A percentile compares a stretch with the other conserved stretches of the same genome.
phyloP scores from a whole-genome alignment of 371 early-diverging fungal species.

The Syncephalastrum monosporum region DNA sequence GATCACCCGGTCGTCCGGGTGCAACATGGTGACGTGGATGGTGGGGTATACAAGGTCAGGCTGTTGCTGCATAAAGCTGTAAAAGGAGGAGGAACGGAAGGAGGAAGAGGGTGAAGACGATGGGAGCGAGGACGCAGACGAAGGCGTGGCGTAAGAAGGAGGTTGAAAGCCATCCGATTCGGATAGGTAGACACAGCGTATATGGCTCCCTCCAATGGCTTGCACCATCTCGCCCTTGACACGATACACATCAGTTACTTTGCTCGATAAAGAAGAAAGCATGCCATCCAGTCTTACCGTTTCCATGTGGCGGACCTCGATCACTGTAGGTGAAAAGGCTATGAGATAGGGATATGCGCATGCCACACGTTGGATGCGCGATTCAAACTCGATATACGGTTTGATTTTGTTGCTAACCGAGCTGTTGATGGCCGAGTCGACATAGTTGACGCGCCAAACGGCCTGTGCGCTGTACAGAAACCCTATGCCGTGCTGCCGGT shows the following conservation, averaged over 20 bases:
- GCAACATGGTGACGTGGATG: conserved; percentile 16
- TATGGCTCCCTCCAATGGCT: conserved; percentile 13
- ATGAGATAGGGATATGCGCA: conserved; percentile 32
- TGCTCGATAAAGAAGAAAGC: no score
- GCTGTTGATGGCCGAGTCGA: conserved; percentile 1
- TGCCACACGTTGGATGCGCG: conserved; percentile 15
- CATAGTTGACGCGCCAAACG: conserved; percentile 9
- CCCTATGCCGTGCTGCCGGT: conserved; percentile 4
- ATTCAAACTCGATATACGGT: conserved; percentile 26
- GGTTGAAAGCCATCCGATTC: neutral
- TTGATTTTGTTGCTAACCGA: conserved; percentile 2
- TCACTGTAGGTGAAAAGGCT: conserved; percentile 28
- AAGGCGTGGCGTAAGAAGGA: no score
- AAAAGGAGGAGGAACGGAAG: no score
- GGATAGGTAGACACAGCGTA: conserved; percentile 13
- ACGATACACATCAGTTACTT: neutral
- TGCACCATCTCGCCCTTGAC: conserved; percentile 17
- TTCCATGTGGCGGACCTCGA: conserved; percentile 38
- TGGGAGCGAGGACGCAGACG: no score
- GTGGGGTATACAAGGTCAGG: conserved; percentile 5
- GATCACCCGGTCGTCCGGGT: conserved; percentile 18
- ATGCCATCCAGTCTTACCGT: conserved; percentile 23
- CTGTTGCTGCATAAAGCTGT: neutral
- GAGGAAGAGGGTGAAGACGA: no score
- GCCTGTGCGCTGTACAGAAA: conserved; percentile 6